A percentile compares a stretch with the other conserved stretches of the same genome.
Conservation (phyloP, 164 flowering plant species). For the Vitis riparia region DNA sequence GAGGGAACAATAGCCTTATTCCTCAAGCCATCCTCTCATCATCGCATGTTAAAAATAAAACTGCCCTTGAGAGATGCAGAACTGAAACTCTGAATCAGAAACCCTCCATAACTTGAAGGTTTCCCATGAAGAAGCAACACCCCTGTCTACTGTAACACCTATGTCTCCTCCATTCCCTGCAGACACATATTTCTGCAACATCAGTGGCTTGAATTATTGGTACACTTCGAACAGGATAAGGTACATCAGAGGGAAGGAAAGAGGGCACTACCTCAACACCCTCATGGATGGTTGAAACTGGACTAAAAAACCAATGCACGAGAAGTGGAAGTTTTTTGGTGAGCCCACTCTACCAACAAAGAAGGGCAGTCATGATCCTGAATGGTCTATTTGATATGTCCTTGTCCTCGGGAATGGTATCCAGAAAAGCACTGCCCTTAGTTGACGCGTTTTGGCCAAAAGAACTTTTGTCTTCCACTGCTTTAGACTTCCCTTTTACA, state of each 20-base stretch:
- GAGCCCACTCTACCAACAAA: slow-evolving; percentile 69
- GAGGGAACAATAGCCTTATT: no score
- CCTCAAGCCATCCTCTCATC: slow-evolving; percentile 31
- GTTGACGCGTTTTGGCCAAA: slow-evolving; percentile 9
- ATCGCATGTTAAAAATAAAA: slow-evolving; percentile 69
- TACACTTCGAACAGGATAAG: slow-evolving; percentile 47
- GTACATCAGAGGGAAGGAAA: slow-evolving; percentile 24
- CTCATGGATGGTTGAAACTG: slow-evolving; percentile 49
- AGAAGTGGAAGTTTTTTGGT: slow-evolving; percentile 93
- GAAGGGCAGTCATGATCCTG: slow-evolving; percentile 21
- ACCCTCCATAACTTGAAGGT: slow-evolving; percentile 89
- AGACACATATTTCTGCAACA: slow-evolving; percentile 56
- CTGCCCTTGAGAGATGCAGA: slow-evolving; percentile 62
- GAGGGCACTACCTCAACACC: slow-evolving; percentile 58
- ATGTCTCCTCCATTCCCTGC: slow-evolving; percentile 79
- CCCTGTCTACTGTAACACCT: slow-evolving; percentile 56
- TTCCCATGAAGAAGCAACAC: slow-evolving; percentile 73
- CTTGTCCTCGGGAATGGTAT: slow-evolving; percentile 72
- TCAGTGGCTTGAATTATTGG: slow-evolving; percentile 66
- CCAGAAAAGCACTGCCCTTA: slow-evolving; percentile 35
- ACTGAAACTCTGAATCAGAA: slow-evolving; percentile 61
- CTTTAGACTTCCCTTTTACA: slow-evolving; percentile 39
- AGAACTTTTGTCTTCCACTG: slow-evolving; percentile 7
- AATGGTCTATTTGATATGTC: slow-evolving; percentile 29
- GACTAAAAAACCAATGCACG: slow-evolving; percentile 83